Base-by-base conservation (phyloP, 768 basidiomycete genomes). In the Ramaria rubella region DNA sequence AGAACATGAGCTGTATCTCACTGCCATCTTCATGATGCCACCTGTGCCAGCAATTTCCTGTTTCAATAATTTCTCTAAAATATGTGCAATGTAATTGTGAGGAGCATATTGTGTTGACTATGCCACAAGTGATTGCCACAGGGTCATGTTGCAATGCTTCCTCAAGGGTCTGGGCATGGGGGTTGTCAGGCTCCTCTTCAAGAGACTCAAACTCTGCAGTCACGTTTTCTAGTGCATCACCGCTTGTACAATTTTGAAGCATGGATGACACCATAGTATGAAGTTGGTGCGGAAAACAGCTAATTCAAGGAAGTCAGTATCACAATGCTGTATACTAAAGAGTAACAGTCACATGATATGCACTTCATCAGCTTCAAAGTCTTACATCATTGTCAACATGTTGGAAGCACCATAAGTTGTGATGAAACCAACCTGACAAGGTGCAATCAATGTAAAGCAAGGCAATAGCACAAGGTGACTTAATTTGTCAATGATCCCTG, bases 401-500 rank as follows among this genome's bases (percentile, higher is more conserved):
- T 51, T 51, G 9, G 45, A 11, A 26, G 45, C 45, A 48, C 45
- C 45, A 23, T 48, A 9, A 12, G 45, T 48, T n/a, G 45, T 48
- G 9, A 48, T 48, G 24, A n/a, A 48, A 11, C 17, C 17, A 48
- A 48, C 24, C 21, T 48, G 9, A 11, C 21, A 48, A 11, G 36
- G 21, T 11, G n/a, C 9, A 48, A 48, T 48, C 11, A 48, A 38
- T 38, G 11, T n/a, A n/a, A n/a, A n/a, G n/a, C n/a, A n/a, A n/a
- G n/a, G n/a, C n/a, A n/a, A n/a, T n/a, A n/a, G n/a, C n/a, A n/a
- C n/a, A n/a, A n/a, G n/a, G n/a, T 5, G n/a, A 50, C 49, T 12
- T 50, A 50, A 19, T 24, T 50, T 50, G 9, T 30, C 49, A 26
- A 27, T 50, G 30, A 50, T 50, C n/a, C 29, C 49, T n/a, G 49